Conservation (phyloP, 768 basidiomycete genomes). For the Mycena amicta region DNA sequence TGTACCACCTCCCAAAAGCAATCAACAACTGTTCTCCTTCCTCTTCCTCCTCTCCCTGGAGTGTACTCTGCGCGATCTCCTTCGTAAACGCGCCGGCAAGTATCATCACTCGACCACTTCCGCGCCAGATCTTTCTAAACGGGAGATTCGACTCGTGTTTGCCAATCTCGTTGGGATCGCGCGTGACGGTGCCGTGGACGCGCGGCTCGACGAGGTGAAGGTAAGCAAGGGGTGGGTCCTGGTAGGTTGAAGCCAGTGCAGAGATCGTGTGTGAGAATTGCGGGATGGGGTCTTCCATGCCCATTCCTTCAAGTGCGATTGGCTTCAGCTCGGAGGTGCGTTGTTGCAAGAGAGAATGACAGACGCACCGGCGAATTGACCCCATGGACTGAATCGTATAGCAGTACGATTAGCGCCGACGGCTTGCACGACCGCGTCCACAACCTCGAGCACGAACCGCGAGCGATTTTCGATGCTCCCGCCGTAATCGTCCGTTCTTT, state of each 20-base stretch:
- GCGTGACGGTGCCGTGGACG: background rate
- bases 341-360: background rate
- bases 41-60: constrained; percentile 23
- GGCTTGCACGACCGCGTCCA: constrained; percentile 35
- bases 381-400: constrained; percentile 49
- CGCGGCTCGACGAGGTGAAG: constrained; percentile 42
- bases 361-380: constrained; percentile 26
- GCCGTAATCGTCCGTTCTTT: constrained; percentile 54
- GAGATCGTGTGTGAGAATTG: no score
- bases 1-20: constrained; percentile 39
- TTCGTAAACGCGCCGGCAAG: constrained; percentile 34
- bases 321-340: background rate
- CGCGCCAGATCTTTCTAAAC: constrained; percentile 33
- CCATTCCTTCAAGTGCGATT: constrained; percentile 32
- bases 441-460: no score
- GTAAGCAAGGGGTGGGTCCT: constrained; percentile 27
- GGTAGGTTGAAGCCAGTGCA: constrained; percentile 37
- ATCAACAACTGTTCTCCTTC: constrained; percentile 24
- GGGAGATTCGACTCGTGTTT: constrained; percentile 30
- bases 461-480: constrained; percentile 53
- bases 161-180: background rate
- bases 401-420: constrained; percentile 47
- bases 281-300: constrained; percentile 46
- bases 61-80: constrained; percentile 28
- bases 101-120: constrained; percentile 29